phyloP scores from a whole-genome alignment of 345 rosid species.

The Gynandropsis gynandra region DNA sequence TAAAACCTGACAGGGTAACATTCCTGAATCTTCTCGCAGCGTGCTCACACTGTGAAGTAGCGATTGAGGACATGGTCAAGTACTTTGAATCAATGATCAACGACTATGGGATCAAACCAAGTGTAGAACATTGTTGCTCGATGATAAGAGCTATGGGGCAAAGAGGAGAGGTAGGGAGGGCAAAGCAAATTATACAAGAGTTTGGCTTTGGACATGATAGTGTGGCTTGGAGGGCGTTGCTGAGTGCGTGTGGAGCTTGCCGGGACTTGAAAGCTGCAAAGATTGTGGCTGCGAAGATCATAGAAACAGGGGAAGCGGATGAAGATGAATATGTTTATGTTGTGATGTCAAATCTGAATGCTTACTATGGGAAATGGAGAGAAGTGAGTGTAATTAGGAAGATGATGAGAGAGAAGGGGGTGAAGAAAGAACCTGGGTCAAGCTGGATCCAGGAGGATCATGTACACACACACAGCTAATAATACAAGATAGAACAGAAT shows the following conservation, averaged over 20 bases:
- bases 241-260: conserved; percentile 50
- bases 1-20: conserved; percentile 58
- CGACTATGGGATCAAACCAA: conserved; percentile 52
- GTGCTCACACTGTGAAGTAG: conserved; percentile 41
- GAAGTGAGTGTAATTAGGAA: conserved; percentile 46
- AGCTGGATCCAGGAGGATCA: conserved; percentile 60
- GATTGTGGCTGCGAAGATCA: conserved; percentile 11
- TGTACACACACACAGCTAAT: neutral
- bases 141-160: conserved; percentile 58
- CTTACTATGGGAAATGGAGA: conserved; percentile 52
- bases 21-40: conserved; percentile 69
- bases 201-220: conserved; percentile 39
- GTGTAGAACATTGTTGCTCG: conserved; percentile 62
- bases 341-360: conserved; percentile 53
- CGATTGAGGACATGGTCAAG: conserved; percentile 29
- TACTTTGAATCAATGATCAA: conserved; percentile 55
- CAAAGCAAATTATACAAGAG: conserved; percentile 36
- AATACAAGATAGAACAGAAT: no score
- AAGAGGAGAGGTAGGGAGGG: conserved; percentile 40
- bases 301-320: conserved; percentile 40
- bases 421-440: conserved; percentile 50
- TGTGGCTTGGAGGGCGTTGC: conserved; percentile 63
- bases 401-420: conserved; percentile 50
- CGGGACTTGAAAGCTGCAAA: conserved; percentile 36
- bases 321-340: conserved; percentile 58